phyloP scores from a whole-genome alignment of 1,139 yeast species.

The Torulaspora globosa region DNA sequence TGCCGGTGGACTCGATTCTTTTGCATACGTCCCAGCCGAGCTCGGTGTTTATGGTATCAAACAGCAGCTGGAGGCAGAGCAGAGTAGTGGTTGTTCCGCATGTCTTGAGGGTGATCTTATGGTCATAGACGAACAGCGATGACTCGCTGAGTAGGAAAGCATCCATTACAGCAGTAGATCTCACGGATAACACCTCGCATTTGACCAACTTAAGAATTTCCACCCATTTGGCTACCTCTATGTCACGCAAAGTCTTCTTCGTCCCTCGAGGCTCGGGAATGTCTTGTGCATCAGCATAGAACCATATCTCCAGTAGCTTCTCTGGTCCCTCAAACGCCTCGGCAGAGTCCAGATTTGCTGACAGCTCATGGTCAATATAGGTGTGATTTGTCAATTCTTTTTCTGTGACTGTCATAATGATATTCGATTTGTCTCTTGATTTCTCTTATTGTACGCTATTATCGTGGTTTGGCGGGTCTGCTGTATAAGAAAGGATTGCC shows the following conservation, averaged over 20 bases:
- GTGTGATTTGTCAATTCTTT: slow-evolving; percentile 41
- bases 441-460: slow-evolving; percentile 5
- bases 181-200: slow-evolving; percentile 83
- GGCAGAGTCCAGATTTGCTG: slow-evolving; percentile 79
- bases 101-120: slow-evolving; percentile 81
- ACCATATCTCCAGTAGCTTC: slow-evolving; percentile 87
- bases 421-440: background rate
- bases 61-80: slow-evolving; percentile 65
- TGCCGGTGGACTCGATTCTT: slow-evolving; percentile 24
- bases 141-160: slow-evolving; percentile 88
- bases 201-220: slow-evolving; percentile 72
- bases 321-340: slow-evolving; percentile 98
- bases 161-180: slow-evolving; percentile 62
- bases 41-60: slow-evolving; percentile 46
- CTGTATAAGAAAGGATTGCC: slow-evolving; percentile 21
- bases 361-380: slow-evolving; percentile 70
- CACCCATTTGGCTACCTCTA: slow-evolving; percentile 68
- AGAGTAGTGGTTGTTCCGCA: slow-evolving; percentile 95
- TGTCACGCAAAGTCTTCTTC: slow-evolving; percentile 53
- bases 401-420: slow-evolving; percentile 29
- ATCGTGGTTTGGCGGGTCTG: slow-evolving; percentile 26
- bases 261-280: slow-evolving; percentile 36
- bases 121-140: slow-evolving; percentile 82
- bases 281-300: slow-evolving; percentile 48
- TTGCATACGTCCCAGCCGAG: slow-evolving; percentile 38